Base-by-base conservation (phyloP, 2,329 filamentous ascomycete species). In the Fusarium heterosporum region DNA sequence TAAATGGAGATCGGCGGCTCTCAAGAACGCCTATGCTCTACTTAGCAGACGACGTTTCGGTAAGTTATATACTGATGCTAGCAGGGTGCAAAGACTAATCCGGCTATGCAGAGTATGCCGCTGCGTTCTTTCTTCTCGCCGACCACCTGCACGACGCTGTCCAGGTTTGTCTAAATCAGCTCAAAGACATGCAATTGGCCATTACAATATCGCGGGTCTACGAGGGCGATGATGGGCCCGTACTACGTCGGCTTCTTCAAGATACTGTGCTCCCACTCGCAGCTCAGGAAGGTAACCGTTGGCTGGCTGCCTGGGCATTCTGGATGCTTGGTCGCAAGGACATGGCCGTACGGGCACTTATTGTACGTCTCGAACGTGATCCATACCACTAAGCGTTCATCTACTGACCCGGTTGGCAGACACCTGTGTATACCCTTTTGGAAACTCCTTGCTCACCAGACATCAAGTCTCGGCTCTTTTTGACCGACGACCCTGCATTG, bases 11-110 rank as follows among this genome's bases (percentile, higher is more conserved):
- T 97, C 92, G 2, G 89, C 93, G 6, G 96, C 96, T 1, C 81
- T 97, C 61, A 99, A 99, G 79, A 99, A 99, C 76, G 96, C 96
- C 0, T 99, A 97, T 78, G 95, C 96, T 4, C 79, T 99, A 54
- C 89, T 99, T 75, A 96, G 95, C 68, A 96, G 93, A 78, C 87
- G 93, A 42, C 86, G 96, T 48, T 97, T 97, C 76, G 87, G 91
- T 93, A 78, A 74, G 84, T 11, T n/a, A 22, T 9, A 19, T 34
- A 4, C 10, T n/a, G 12, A 13, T 36, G 12, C 25, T 25, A 22
- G 40, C 11, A n/a, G 16, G 16, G 40, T 30, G 25, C 9, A 28
- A 28, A 38, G 42, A 49, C 74, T 79, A 39, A 75, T 66, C n/a
- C 16, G 34, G 34, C 5, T 81, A 83, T 89, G 2, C 54, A 93